A percentile compares a stretch with the other conserved stretches of the same genome.
phyloP scores from a whole-genome alignment of 2,329 filamentous ascomycete species.

The Penicillium psychrosexuale region DNA sequence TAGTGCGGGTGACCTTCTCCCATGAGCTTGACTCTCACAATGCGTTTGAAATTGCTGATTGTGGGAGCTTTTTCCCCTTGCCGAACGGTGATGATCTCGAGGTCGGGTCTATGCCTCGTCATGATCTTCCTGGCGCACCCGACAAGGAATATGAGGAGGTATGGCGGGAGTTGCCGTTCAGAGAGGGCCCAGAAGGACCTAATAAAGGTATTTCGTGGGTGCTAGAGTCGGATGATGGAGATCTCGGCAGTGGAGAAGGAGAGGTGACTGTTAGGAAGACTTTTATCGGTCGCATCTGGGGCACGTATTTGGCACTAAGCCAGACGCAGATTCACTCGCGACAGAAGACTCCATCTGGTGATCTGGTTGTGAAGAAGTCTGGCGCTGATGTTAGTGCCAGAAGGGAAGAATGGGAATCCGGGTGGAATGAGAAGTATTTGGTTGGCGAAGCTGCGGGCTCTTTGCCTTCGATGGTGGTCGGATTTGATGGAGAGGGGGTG shows the following conservation, averaged over 20 bases:
- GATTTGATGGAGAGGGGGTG: slow-evolving; percentile 12
- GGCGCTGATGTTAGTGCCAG: slow-evolving; percentile 29
- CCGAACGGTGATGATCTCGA: slow-evolving; percentile 44
- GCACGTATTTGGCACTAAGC: slow-evolving; percentile 29
- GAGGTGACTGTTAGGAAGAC: slow-evolving; percentile 24
- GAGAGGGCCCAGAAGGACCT: slow-evolving; percentile 27
- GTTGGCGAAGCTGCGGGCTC: slow-evolving; percentile 11
- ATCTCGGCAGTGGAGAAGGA: slow-evolving; percentile 12
- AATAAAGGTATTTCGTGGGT: slow-evolving; percentile 29
- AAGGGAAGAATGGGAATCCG: slow-evolving; percentile 28
- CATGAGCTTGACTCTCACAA: slow-evolving; percentile 41
- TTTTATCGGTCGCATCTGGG: slow-evolving; percentile 33
- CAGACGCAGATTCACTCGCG: slow-evolving; percentile 24
- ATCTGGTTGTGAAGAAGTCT: slow-evolving; percentile 16
- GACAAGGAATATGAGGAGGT: slow-evolving; percentile 61
- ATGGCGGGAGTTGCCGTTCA: slow-evolving; percentile 53
- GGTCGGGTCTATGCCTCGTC: slow-evolving; percentile 39
- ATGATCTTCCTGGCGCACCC: slow-evolving; percentile 32
- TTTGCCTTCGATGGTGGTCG: slow-evolving; percentile 23
- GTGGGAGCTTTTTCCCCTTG: slow-evolving; percentile 37
- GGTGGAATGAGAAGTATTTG: slow-evolving; percentile 20
- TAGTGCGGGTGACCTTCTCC: slow-evolving; percentile 39
- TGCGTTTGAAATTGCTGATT: slow-evolving; percentile 34
- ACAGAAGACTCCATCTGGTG: slow-evolving; percentile 5
- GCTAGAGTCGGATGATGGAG: slow-evolving; percentile 24